Conservation (phyloP, 345 rosid genomes). For the Brassica incana region DNA sequence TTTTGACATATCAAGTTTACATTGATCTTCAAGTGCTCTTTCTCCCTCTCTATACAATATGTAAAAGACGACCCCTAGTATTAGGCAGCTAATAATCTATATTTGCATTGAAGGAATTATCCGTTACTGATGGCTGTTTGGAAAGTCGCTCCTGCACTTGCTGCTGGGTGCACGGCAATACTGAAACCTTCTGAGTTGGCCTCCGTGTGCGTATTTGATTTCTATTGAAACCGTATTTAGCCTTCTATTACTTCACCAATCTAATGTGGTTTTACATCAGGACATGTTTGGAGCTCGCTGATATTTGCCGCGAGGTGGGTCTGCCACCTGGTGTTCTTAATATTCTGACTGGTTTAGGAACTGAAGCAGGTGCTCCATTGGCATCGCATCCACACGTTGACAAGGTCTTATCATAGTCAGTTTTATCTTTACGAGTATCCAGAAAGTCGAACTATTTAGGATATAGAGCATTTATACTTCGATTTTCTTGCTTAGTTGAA, state of each 20-base stretch:
- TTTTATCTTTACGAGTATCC: slow-evolving; percentile 8
- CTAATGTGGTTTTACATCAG: slow-evolving; percentile 45
- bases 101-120: slow-evolving; percentile 73
- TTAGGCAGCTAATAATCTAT: slow-evolving; percentile 14
- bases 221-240: not conserved
- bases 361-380: slow-evolving; percentile 97
- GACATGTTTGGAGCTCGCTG: slow-evolving; percentile 98
- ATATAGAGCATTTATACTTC: not conserved
- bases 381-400: slow-evolving; percentile 89
- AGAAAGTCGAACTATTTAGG: slow-evolving; percentile 23
- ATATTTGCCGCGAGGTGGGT: slow-evolving; percentile 80
- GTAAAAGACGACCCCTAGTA: not conserved
- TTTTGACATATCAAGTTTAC: slow-evolving; percentile 4
- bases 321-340: slow-evolving; percentile 97
- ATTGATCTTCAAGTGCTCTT: not conserved
- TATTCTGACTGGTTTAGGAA: slow-evolving; percentile 88
- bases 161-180: slow-evolving; percentile 95
- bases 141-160: slow-evolving; percentile 99
- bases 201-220: slow-evolving; percentile 60
- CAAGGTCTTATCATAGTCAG: slow-evolving; percentile 56
- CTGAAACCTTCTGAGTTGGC: slow-evolving; percentile 91
- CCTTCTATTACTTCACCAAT: slow-evolving; percentile 6
- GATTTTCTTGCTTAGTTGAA: not conserved
- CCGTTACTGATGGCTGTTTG: slow-evolving; percentile 91
- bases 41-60: not conserved